Percentiles rank a stretch among this genome's conserved stretches.
These are phyloP conservation scores for Calonectria multiphialidica DNA, from an alignment of 2,329 filamentous ascomycete species.

Conservation along the genomic window DNA sequence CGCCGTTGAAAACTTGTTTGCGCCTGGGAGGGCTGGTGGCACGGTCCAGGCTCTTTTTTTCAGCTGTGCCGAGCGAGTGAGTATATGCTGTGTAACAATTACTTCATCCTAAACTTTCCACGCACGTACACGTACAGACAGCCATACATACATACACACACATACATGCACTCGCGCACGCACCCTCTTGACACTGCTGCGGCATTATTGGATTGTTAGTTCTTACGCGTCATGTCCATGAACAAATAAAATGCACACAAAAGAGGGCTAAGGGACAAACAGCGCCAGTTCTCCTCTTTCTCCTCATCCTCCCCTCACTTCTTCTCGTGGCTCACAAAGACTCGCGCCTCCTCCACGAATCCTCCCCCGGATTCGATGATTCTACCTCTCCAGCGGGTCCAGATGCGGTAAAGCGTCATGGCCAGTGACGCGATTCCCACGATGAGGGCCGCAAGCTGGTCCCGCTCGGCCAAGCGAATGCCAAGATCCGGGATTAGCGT, in stretches of 20 bases:
- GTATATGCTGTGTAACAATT: not conserved
- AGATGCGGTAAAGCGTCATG: constrained; percentile 3
- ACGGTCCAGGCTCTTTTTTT: not conserved
- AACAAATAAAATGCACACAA: too few species aligned
- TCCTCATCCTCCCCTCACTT: too few species aligned
- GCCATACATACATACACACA: too few species aligned
- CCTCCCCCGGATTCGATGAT: too few species aligned
- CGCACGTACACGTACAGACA: not conserved
- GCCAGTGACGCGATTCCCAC: constrained; percentile 9
- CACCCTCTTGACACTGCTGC: not conserved
- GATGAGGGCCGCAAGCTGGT: constrained; percentile 20
- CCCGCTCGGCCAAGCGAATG: constrained; percentile 17
- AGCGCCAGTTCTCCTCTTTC: too few species aligned
- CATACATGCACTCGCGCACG: too few species aligned
- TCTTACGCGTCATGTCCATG: too few species aligned
- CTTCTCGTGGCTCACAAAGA: not conserved
- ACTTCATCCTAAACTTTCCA: not conserved
- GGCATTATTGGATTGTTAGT: too few species aligned
- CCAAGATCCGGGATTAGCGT: constrained; percentile 14
- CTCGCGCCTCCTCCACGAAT: not conserved
- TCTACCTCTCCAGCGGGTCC: not conserved
- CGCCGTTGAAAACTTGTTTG: not conserved
- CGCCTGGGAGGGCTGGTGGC: not conserved
- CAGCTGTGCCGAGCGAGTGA: too few species aligned
- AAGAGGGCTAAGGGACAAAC: too few species aligned